phyloP scores from a whole-genome alignment of 2,329 filamentous ascomycete genomes.

The Nothophaeocryptopus gaeumannii region DNA sequence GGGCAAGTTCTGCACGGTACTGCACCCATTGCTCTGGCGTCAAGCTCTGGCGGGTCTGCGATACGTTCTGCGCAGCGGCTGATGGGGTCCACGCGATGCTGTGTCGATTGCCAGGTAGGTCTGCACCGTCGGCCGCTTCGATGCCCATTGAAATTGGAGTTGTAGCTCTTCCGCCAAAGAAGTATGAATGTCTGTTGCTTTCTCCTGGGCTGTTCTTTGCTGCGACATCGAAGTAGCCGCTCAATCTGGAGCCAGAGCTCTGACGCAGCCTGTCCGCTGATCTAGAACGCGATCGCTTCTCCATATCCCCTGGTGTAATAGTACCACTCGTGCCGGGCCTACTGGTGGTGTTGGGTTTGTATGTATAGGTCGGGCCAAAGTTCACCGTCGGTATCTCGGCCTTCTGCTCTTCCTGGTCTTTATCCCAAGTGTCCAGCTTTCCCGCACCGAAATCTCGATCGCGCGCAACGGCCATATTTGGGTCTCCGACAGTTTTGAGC shows the following conservation, averaged over 20 bases:
- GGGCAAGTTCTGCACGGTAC: conserved; percentile 62
- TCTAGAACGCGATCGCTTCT: conserved; percentile 26
- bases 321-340: conserved; percentile 57
- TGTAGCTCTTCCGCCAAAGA: conserved; percentile 33
- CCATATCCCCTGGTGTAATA: conserved; percentile 39
- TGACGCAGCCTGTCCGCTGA: conserved; percentile 29
- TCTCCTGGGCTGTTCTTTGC: conserved; percentile 25
- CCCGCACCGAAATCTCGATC: conserved; percentile 33
- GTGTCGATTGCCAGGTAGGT: conserved; percentile 53
- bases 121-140: conserved; percentile 6
- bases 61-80: conserved; percentile 49
- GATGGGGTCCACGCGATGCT: conserved; percentile 79
- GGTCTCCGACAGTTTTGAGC: conserved; percentile 69
- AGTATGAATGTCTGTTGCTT: conserved; percentile 33
- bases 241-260: conserved; percentile 22
- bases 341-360: conserved; percentile 47
- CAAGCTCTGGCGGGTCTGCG: conserved; percentile 53
- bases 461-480: conserved; percentile 44
- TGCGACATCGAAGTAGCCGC: conserved; percentile 19
- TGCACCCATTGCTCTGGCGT: conserved; percentile 82
- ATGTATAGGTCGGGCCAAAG: conserved; percentile 80
- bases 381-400: conserved; percentile 71
- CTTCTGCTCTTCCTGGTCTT: conserved; percentile 36
- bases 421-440: conserved; percentile 33
- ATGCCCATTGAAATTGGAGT: conserved; percentile 32